phyloP scores from a whole-genome alignment of 495 filamentous ascomycete genomes.

The Penicillium argentinense region DNA sequence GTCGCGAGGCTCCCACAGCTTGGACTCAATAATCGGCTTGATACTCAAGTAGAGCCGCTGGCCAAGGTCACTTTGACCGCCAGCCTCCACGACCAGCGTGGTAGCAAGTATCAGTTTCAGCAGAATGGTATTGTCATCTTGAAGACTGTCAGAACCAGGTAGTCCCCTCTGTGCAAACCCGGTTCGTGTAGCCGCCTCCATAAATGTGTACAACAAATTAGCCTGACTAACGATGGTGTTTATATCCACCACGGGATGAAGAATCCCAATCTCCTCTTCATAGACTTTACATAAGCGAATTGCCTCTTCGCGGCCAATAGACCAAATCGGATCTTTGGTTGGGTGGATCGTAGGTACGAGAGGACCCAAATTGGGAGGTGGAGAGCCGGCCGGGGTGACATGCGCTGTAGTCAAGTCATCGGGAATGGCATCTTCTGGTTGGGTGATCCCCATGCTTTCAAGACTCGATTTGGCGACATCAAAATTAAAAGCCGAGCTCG shows the following conservation, averaged over 20 bases:
- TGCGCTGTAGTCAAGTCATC: constrained; percentile 54
- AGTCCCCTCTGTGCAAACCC: constrained; percentile 56
- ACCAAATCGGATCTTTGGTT: constrained; percentile 73
- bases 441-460: constrained; percentile 79
- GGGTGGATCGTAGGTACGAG: constrained; percentile 38
- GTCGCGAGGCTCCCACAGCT: constrained; percentile 64
- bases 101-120: constrained; percentile 80
- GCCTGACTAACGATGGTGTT: constrained; percentile 64
- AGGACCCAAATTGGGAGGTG: constrained; percentile 47
- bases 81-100: constrained; percentile 69
- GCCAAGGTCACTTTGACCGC: constrained; percentile 73
- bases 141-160: constrained; percentile 60
- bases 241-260: constrained; percentile 81
- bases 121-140: constrained; percentile 66
- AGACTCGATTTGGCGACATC: constrained; percentile 85
- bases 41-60: constrained; percentile 68
- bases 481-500: constrained; percentile 81
- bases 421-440: constrained; percentile 56
- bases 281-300: constrained; percentile 69
- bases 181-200: constrained; percentile 61
- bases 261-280: constrained; percentile 81
- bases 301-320: constrained; percentile 68
- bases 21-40: constrained; percentile 65
- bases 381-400: constrained; percentile 52
- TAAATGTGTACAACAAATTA: constrained; percentile 65